Conservation (phyloP, 805 yeast species). For the Starmerella apicola region DNA sequence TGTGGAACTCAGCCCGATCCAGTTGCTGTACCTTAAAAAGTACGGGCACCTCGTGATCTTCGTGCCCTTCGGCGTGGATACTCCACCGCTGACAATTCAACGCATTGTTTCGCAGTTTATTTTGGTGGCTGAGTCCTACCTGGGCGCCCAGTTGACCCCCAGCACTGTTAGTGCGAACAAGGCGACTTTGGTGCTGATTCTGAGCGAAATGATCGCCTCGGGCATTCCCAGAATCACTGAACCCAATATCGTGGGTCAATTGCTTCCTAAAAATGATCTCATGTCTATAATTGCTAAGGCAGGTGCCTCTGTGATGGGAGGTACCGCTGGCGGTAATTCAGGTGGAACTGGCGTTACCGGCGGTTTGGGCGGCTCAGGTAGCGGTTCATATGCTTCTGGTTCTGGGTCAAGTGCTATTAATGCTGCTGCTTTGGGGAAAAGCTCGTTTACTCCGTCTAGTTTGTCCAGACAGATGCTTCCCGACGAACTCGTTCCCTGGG, state of each 20-base stretch:
- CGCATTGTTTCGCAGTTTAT: constrained; percentile 41
- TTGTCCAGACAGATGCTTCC: constrained; percentile 9
- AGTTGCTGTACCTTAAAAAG: constrained; percentile 23
- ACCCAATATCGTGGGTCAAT: constrained; percentile 52
- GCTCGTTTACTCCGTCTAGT: not conserved
- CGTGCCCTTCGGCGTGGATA: constrained; percentile 24
- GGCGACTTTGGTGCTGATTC: constrained; percentile 55
- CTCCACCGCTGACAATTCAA: constrained; percentile 44
- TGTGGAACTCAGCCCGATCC: constrained; percentile 22
- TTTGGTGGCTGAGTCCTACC: constrained; percentile 44
- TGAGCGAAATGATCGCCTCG: constrained; percentile 68
- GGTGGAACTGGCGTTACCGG: not conserved
- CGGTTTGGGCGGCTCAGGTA: not conserved
- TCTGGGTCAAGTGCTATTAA: constrained; percentile 10
- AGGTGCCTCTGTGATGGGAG: not conserved
- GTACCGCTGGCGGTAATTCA: not conserved
- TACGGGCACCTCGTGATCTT: constrained; percentile 22
- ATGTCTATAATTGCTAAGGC: constrained; percentile 33
- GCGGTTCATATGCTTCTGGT: too few species aligned
- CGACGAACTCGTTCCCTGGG: constrained; percentile 15
- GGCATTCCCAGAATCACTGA: constrained; percentile 67
- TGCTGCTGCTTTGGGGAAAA: constrained; percentile 7
- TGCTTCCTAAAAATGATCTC: constrained; percentile 53
- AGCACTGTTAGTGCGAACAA: constrained; percentile 53
- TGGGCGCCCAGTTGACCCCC: constrained; percentile 42